Percentiles rank a stretch among this genome's conserved stretches.
These are phyloP conservation scores for Physaria fendleri DNA, from an alignment of 345 rosid species.

Conservation along the genomic window DNA sequence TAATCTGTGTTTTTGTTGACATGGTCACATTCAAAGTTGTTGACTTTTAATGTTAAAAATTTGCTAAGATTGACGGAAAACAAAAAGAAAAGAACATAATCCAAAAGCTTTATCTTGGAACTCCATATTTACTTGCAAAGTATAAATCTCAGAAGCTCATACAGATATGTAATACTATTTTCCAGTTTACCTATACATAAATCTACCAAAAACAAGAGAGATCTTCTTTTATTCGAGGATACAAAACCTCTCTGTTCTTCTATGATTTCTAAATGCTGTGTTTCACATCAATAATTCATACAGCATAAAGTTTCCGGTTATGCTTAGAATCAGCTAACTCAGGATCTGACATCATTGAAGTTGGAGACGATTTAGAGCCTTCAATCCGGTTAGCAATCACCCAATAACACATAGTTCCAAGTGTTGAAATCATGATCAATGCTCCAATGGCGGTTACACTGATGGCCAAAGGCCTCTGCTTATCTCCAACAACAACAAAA, in stretches of 20 bases:
- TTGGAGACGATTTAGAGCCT: constrained; percentile 49
- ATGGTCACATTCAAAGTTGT: neutral
- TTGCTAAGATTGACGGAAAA: no score
- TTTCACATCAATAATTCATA: constrained; percentile 37
- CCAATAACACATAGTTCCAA: constrained; percentile 90
- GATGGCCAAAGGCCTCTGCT: constrained; percentile 53
- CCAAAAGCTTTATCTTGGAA: no score
- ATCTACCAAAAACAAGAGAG: neutral
- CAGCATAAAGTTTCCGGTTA: constrained; percentile 63
- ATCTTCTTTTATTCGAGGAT: constrained; percentile 11
- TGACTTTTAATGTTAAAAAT: neutral
- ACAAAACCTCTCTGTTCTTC: constrained; percentile 20
- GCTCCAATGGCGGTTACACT: constrained; percentile 55
- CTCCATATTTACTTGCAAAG: no score
- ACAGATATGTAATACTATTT: neutral
- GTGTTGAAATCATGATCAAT: constrained; percentile 67
- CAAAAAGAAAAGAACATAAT: no score
- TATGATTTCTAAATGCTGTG: neutral
- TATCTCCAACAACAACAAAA: constrained; percentile 61
- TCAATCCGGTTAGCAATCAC: constrained; percentile 62
- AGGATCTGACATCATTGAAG: constrained; percentile 56
- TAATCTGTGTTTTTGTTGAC: neutral
- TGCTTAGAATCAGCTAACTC: constrained; percentile 48
- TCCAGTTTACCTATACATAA: constrained; percentile 1
- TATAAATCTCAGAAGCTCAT: neutral